Evolutionary conservation across 306 rosid species (phyloP).

Genomic region (Carpinus viminea): DNA sequence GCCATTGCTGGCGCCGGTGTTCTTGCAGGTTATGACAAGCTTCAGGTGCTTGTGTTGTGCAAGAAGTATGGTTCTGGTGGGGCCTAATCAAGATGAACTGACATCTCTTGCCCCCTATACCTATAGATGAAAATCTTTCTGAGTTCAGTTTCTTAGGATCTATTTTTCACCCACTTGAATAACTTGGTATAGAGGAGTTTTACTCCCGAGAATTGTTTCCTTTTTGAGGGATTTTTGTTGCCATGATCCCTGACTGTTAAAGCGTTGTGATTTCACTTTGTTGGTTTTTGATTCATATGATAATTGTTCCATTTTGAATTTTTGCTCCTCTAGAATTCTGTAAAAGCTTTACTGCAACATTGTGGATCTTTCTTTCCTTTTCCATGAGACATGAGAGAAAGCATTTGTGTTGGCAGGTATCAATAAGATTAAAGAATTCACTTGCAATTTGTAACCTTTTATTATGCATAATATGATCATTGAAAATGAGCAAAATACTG

Average conservation of each 20-base stretch:
- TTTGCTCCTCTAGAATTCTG: no score
- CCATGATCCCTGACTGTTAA: neutral
- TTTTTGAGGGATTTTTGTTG: conserved; percentile 28
- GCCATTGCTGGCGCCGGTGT: conserved; percentile 85
- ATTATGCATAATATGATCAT: no score
- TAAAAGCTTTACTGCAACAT: no score
- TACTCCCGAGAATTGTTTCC: conserved; percentile 9
- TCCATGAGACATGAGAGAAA: no score
- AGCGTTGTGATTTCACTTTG: no score
- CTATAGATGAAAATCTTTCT: conserved; percentile 40
- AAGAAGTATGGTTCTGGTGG: conserved; percentile 71
- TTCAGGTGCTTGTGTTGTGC: conserved; percentile 58
- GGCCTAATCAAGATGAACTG: conserved; percentile 25
- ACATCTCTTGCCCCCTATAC: conserved; percentile 7
- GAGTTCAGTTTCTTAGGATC: neutral
- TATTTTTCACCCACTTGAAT: conserved; percentile 12
- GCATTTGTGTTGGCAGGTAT: no score
- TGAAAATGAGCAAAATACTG: no score
- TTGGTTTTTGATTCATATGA: no score
- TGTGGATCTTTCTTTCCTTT: no score
- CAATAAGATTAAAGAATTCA: no score
- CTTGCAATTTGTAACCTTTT: no score
- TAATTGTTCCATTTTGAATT: no score
- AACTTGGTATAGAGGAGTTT: conserved; percentile 31
- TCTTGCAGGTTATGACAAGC: conserved; percentile 77